Percentiles rank a stretch among this genome's conserved stretches.
phyloP scores from a whole-genome alignment of 495 filamentous ascomycete genomes.

The Lepidopterella palustris region DNA sequence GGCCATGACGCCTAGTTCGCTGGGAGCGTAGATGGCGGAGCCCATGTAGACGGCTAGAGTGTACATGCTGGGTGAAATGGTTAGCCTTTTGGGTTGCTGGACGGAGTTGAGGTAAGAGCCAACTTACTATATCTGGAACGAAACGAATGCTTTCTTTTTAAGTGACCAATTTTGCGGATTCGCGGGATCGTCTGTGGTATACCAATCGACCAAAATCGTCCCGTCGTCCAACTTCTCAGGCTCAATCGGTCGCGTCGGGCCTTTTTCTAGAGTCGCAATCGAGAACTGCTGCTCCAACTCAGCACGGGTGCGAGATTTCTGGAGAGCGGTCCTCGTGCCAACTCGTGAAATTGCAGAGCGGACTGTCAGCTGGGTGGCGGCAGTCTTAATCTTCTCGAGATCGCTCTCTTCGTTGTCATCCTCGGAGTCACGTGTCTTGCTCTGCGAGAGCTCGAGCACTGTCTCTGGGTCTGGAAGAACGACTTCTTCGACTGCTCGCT shows the following conservation, averaged over 20 bases:
- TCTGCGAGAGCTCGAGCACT: conserved; percentile 12
- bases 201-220: conserved; percentile 38
- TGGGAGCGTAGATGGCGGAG: conserved; percentile 46
- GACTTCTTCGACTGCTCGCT: conserved; percentile 5
- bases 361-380: conserved; percentile 4
- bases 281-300: conserved; percentile 27
- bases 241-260: conserved; percentile 20
- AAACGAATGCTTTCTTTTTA: conserved; percentile 31
- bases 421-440: not conserved
- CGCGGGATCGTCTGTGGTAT: conserved; percentile 33
- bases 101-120: not conserved
- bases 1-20: conserved; percentile 34
- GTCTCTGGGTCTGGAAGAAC: conserved; percentile 1
- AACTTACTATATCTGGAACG: conserved; percentile 28
- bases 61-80: conserved; percentile 41
- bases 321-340: conserved; percentile 17
- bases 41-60: conserved; percentile 47
- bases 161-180: conserved; percentile 39
- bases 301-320: conserved; percentile 14
- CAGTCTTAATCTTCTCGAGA: conserved; percentile 22
- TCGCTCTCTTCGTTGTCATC: conserved; percentile 3
- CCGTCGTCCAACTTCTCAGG: conserved; percentile 34
- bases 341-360: conserved; percentile 20
- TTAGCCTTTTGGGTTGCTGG: conserved; percentile 7
- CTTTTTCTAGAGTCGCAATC: conserved; percentile 19